Base-by-base conservation (phyloP, 2,329 filamentous ascomycete genomes). In the Exophiala lecanii-corni region DNA sequence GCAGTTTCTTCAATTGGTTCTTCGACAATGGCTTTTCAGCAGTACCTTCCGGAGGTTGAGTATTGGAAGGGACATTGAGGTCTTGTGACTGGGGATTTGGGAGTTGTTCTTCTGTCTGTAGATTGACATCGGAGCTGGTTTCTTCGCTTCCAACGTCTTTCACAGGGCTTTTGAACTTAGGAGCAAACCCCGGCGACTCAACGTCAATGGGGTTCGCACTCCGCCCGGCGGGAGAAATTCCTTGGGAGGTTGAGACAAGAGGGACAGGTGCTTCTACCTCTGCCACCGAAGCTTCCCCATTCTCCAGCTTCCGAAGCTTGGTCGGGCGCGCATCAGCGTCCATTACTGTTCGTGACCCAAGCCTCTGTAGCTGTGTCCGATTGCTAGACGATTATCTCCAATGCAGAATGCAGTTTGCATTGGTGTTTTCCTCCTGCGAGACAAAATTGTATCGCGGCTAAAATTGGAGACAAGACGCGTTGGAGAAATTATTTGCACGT, bases 1-100 rank as follows among this genome's bases (percentile, higher is more conserved):
- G 79, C 39, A 88, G 70, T 59, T 88, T 91, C 66, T 94, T 95
- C 47, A 84, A 70, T 55, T 91, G 84, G 58, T 83, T 94, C 59
- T 97, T 97, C 13, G 91, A 95, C 39, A 96, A 41, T 15, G 42
- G 42, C 32, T 50, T 36, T 4, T 31, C 5, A 9, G 30, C 18
- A 6, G 47, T 36, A 16, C 34, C 39, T 32, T 50, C 33, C 30
- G 37, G 7, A 12, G 23, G 6, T 26, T 26, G 23, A 26, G 23
- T 26, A 7, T 6, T 33, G 9, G 33, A 7, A 5, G n/a, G 4
- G n/a, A n/a, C n/a, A 35, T 21, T 15, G 36, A 31, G 18, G 32
- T 26, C 9, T 23, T 36, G 18, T 20, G 25, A 13, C 18, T 35
- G n/a, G n/a, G n/a, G n/a, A n/a, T n/a, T n/a, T n/a, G n/a, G n/a